phyloP scores from a whole-genome alignment of 371 early-diverging fungal species.

The Zopfochytrium polystomum region DNA sequence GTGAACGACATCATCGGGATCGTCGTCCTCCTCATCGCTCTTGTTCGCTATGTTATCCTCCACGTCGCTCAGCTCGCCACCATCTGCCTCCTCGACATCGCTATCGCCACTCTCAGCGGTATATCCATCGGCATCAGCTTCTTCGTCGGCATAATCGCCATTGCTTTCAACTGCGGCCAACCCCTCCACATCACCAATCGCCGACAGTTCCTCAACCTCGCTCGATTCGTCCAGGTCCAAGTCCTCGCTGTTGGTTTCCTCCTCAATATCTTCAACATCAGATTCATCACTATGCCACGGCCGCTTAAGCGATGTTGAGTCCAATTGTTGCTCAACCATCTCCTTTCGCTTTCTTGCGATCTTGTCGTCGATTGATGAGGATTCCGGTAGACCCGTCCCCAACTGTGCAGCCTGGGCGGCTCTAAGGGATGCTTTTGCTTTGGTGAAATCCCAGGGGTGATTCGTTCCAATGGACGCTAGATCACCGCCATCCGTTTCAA shows the following conservation, averaged over 20 bases:
- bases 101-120: constrained; percentile 25
- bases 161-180: constrained; percentile 25
- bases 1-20: constrained; percentile 25
- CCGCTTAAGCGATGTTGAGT: not conserved
- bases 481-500: constrained; percentile 52
- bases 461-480: constrained; percentile 3
- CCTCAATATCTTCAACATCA: no score
- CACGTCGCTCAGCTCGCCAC: constrained; percentile 16
- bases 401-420: constrained; percentile 5
- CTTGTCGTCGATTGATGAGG: constrained; percentile 32
- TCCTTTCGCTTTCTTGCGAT: constrained; percentile 26
- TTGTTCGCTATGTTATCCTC: constrained; percentile 15
- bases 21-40: constrained; percentile 10
- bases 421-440: constrained; percentile 59
- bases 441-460: constrained; percentile 75
- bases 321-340: constrained; percentile 5
- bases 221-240: not conserved
- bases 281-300: no score
- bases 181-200: constrained; percentile 22
- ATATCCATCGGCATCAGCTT: not conserved
- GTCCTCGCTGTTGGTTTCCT: not conserved
- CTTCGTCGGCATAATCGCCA: not conserved
- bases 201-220: not conserved
- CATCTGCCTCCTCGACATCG: constrained; percentile 27
- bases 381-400: not conserved